Conservation (phyloP, 306 rosid genomes). For the Gastrolobium villosum region DNA sequence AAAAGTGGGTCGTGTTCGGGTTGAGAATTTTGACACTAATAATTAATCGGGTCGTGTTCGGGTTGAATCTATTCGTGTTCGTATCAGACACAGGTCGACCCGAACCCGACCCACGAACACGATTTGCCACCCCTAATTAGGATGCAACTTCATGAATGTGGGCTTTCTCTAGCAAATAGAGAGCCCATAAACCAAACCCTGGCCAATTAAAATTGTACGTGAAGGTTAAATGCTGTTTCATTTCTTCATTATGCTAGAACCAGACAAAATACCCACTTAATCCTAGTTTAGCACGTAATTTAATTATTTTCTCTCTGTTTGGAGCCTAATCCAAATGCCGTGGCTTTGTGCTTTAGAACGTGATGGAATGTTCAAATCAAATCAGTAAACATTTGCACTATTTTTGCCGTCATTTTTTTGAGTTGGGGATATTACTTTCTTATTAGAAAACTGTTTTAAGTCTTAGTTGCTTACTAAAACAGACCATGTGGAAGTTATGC, state of each 20-base stretch:
- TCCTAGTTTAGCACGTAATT: background rate
- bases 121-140: too few relatives aligned
- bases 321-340: background rate
- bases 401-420: constrained; percentile 18
- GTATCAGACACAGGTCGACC: too few relatives aligned
- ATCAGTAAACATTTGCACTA: constrained; percentile 37
- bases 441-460: background rate
- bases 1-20: too few relatives aligned
- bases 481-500: constrained; percentile 5
- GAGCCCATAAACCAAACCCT: constrained; percentile 43
- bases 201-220: background rate
- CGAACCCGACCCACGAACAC: too few relatives aligned
- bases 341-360: background rate
- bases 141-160: background rate
- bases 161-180: constrained; percentile 41
- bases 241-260: background rate
- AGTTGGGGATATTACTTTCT: constrained; percentile 8
- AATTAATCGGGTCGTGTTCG: too few relatives aligned
- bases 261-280: background rate
- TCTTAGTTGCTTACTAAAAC: background rate
- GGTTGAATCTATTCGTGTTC: too few relatives aligned
- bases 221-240: background rate
- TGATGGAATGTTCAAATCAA: constrained; percentile 51
- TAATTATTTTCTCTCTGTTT: constrained; percentile 6
- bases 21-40: too few relatives aligned